Base-by-base conservation (phyloP, 2,329 filamentous ascomycete genomes). In the Lachnellula hyalina region DNA sequence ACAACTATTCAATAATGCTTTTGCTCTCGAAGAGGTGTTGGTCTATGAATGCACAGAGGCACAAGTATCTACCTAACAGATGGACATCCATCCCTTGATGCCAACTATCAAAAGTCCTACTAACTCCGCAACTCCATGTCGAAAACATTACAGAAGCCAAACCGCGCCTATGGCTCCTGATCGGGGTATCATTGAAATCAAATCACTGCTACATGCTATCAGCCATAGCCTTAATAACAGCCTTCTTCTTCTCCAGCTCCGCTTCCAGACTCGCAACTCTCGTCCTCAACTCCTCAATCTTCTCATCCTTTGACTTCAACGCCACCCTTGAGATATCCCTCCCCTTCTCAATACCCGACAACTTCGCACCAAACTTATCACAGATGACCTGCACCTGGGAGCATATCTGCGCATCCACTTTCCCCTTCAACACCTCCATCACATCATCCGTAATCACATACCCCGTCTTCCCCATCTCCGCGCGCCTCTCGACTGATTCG, bases 261-360 rank as follows among this genome's bases (percentile, higher is more conserved):
- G 76, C 75, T 65, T 84, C 78, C 36, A 87, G 67, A 12, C 71
- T 72, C 5, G 69, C 54, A 77, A 95, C 75, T 62, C 86, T 73
- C 67, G 88, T 74, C 74, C 85, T 79, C 72, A 96, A 72, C 70
- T 88, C 75, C 69, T 77, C 71, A 68, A 87, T 74, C 72, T 84
- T 73, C 67, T 82, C 71, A 74, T 93, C 85, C 60, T 84, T 85
- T 4, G 77, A 75, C 65, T 82, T 84, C 35, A 89, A 65, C 4
- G 78, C 80, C 8, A 80, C 69, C n/a, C 88, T 73, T 3, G 81
- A 78, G 6, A 86, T 79, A 56, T 93, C 87, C 2, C 87, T 75
- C 0, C 86, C 86, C 58, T 79, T 79, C 40, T 76, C 75, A 19
- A 88, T 75, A 0, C 87, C 88, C 63, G 79, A 81, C 0, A 78